Evolutionary conservation across 2,329 filamentous ascomycete species (phyloP), one percentile per base, ranked within the genome.

Genomic region (Monilinia laxa): DNA sequence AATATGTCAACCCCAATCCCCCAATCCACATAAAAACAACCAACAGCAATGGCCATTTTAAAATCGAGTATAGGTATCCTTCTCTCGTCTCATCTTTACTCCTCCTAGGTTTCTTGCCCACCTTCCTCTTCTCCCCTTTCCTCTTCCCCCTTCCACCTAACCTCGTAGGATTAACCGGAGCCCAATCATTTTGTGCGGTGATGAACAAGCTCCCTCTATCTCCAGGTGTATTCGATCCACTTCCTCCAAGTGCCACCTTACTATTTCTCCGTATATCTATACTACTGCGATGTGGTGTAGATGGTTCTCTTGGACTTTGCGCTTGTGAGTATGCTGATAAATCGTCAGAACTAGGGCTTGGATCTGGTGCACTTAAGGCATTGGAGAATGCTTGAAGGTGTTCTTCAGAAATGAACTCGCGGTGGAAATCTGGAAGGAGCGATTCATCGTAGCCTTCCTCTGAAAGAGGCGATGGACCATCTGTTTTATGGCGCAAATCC

Each of bases 151-250:
- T 68, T 16, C 67, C 40, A 67, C 64, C 63, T 49, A 59, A 20
- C 31, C 60, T 68, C 40, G 60, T 69, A 38, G 81, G 72, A 72
- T 90, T 89, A 16, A 98, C 87, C 0, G 95, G 95, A 20, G 91
- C 89, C 95, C 95, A 99, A 81, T 99, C 95, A 77, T 96, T 96
- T 75, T 96, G 87, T 52, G 95, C 94, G 4, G 92, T 91, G 73
- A 98, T 92, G 76, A 93, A 93, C 38, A 77, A 58, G 52, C 70
- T 71, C 59, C 38, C 67, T 54, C 52, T 63, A 63, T 52, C 71
- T 64, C 54, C 63, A 1, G 52, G 52, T 42, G 60, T 59, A 45
- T 65, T 65, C 59, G 16, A 67, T 40, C 54, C 62, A 65, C 49
- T 71, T 58, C 47, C 59, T 58, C 47, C 59, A 25, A 66, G 20